A percentile compares a stretch with the other conserved stretches of the same genome.
These are phyloP conservation scores for Tylopilus orsonianus DNA, from an alignment of 1,284 basidiomycete species.

Conservation along the genomic window DNA sequence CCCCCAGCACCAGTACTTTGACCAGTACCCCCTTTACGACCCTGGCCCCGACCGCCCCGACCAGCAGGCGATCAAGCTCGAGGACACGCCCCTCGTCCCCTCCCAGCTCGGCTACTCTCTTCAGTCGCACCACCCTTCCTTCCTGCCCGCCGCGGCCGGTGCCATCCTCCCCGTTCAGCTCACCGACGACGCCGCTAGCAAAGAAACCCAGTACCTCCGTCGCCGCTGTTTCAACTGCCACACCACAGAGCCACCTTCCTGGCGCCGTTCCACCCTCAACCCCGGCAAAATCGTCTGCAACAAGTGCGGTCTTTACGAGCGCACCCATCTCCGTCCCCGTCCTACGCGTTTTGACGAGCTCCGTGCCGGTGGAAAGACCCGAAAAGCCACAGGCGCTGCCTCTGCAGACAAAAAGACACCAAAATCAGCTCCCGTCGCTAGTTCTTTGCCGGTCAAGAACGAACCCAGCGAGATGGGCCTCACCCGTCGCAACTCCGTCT, in stretches of 20 bases:
- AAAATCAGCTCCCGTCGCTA: constrained; percentile 22
- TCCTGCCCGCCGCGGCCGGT: constrained; percentile 32
- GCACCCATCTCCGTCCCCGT: constrained; percentile 76
- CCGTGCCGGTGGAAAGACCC: constrained; percentile 76
- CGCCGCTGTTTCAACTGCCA: constrained; percentile 85
- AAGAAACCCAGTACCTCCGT: constrained; percentile 84
- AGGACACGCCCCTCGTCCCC: constrained; percentile 60
- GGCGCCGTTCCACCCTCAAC: constrained; percentile 81
- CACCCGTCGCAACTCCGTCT: constrained; percentile 59
- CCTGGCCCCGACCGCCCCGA: constrained; percentile 36
- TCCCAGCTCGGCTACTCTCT: constrained; percentile 45
- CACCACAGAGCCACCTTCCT: constrained; percentile 81
- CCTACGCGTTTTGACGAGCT: constrained; percentile 83
- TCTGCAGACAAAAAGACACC: constrained; percentile 39
- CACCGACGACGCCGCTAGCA: constrained; percentile 82
- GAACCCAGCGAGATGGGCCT: constrained; percentile 56
- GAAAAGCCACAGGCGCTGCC: constrained; percentile 50
- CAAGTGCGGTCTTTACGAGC: constrained; percentile 85
- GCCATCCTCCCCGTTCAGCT: constrained; percentile 70
- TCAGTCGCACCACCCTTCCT: constrained; percentile 28
- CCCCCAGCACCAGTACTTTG: constrained; percentile 38
- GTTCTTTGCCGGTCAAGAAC: constrained; percentile 55
- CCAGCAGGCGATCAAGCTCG: constrained; percentile 55
- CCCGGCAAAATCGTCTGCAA: constrained; percentile 89
- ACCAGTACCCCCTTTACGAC: constrained; percentile 32